Percentiles rank a stretch among this genome's conserved stretches.
These are phyloP conservation scores for Xylariaceae sp. DNA, from an alignment of 2,329 filamentous ascomycete species.

Conservation along the genomic window DNA sequence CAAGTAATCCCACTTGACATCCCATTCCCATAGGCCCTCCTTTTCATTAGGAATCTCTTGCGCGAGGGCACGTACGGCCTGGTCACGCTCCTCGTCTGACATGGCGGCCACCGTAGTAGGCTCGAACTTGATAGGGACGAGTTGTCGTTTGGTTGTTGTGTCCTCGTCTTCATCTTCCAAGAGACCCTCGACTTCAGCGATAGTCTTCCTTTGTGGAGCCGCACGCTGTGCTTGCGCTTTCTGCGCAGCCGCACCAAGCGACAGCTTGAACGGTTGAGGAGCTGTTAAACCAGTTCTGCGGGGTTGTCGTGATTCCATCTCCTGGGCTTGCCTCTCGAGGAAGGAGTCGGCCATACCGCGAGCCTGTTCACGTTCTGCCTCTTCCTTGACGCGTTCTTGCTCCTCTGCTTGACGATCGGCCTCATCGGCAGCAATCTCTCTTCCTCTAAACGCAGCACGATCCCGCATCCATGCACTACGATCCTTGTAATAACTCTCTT, in stretches of 20 bases:
- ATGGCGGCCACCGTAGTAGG: slow-evolving; percentile 61
- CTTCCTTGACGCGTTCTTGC: slow-evolving; percentile 64
- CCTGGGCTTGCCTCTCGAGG: slow-evolving; percentile 75
- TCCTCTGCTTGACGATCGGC: slow-evolving; percentile 73
- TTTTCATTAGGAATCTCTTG: slow-evolving; percentile 85
- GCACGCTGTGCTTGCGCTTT: slow-evolving; percentile 55
- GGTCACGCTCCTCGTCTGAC: slow-evolving; percentile 80
- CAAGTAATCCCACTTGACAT: slow-evolving; percentile 87
- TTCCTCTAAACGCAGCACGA: slow-evolving; percentile 64
- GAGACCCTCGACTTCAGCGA: slow-evolving; percentile 89
- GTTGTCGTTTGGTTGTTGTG: slow-evolving; percentile 62
- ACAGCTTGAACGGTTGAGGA: slow-evolving; percentile 84
- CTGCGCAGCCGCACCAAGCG: slow-evolving; percentile 81
- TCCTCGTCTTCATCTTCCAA: slow-evolving; percentile 92
- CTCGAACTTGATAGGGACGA: slow-evolving; percentile 80
- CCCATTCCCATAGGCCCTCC: slow-evolving; percentile 84
- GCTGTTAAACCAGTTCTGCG: slow-evolving; percentile 39
- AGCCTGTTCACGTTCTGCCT: slow-evolving; percentile 70
- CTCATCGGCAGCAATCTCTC: slow-evolving; percentile 75
- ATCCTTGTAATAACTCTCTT: slow-evolving; percentile 81
- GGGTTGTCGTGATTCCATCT: slow-evolving; percentile 53
- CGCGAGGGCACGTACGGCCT: slow-evolving; percentile 75
- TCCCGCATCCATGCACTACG: slow-evolving; percentile 80
- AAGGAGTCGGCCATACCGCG: slow-evolving; percentile 85
- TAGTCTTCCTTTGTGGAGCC: slow-evolving; percentile 63